Base-by-base conservation (phyloP, 2,329 filamentous ascomycete genomes). In the Zopfia rhizophila region DNA sequence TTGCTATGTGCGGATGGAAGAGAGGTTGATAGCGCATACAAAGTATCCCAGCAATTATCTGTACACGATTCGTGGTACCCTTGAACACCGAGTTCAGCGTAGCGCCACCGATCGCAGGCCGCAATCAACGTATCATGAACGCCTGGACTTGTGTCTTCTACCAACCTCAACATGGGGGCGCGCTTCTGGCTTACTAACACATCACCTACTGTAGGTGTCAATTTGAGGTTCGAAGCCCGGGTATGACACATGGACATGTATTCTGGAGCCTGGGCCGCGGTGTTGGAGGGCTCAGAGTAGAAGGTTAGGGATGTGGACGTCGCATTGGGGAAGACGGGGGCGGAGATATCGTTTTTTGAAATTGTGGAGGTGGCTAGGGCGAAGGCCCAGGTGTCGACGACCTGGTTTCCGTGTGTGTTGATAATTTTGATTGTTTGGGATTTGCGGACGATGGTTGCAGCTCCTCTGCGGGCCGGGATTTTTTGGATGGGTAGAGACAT, bases 311-410 rank as follows among this genome's bases (percentile, higher is more conserved):
- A 65, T 7, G 51, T 38, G 11, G 61, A 25, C 11, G 55, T 65
- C 2, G 58, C 55, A 40, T 59, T 63, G 18, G 66, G 66, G 28
- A 60, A 68, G 25, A 69, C 46, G 3, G 65, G 51, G 3, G 65
- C 66, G 45, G 58, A 53, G 44, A 60, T 24, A n/a, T 57, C 59
- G 12, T 50, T 16, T 13, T 53, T 60, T 12, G 44, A 36, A n/a
- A 63, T 44, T 19, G 17, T 25, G 1, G 56, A 45, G 4, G 53
- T 54, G 28, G 66, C 62, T 0, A 74, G 61, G 8, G 73, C 70
- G 48, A 79, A 75, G 3, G 74, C 75, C 75, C 75, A 80, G 32
- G 77, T 78, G 54, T 80, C 78, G 28, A 80, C 66, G 14, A 80
- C 77, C 61, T 80, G 77, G 38, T 76, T 75, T 38, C 77, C 78